Conservation (phyloP, 2,329 filamentous ascomycete species). For the Fusarium torreyae region DNA sequence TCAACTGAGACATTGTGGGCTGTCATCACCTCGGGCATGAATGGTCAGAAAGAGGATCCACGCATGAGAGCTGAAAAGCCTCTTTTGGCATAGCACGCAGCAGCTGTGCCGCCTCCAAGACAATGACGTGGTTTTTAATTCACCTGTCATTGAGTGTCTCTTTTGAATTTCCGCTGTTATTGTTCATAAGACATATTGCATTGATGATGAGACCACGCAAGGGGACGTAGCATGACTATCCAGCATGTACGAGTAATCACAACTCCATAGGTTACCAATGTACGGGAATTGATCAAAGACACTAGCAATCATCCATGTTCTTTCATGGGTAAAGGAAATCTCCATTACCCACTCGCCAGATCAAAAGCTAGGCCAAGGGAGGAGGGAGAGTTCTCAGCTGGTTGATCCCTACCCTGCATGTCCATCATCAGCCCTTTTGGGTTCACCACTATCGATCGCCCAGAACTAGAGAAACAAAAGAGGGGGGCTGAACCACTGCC, state of each 20-base stretch:
- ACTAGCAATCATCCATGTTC: no score
- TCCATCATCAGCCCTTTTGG: conserved; percentile 18
- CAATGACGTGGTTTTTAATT: conserved; percentile 30
- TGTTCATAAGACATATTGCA: no score
- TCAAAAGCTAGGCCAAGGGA: background rate
- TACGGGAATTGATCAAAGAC: background rate
- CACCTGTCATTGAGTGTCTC: background rate
- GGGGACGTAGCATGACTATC: no score
- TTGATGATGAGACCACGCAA: no score
- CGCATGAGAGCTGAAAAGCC: conserved; percentile 34
- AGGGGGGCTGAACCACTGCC: conserved; percentile 10
- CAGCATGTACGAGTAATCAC: no score
- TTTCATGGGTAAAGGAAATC: background rate
- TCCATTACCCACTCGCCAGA: conserved; percentile 18
- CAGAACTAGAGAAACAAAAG: conserved; percentile 8
- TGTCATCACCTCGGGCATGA: conserved; percentile 9
- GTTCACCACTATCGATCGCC: conserved; percentile 13
- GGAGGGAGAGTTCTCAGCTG: conserved; percentile 25
- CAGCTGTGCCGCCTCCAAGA: conserved; percentile 13
- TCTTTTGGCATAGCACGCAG: conserved; percentile 27
- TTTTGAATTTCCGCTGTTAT: background rate
- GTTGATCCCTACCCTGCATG: conserved; percentile 29
- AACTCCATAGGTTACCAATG: background rate
- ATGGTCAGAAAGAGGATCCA: conserved; percentile 1
- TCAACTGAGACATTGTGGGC: conserved; percentile 32